Base-by-base conservation (phyloP, 371 early-diverging fungal species). In the Rhizopus arrhizus region DNA sequence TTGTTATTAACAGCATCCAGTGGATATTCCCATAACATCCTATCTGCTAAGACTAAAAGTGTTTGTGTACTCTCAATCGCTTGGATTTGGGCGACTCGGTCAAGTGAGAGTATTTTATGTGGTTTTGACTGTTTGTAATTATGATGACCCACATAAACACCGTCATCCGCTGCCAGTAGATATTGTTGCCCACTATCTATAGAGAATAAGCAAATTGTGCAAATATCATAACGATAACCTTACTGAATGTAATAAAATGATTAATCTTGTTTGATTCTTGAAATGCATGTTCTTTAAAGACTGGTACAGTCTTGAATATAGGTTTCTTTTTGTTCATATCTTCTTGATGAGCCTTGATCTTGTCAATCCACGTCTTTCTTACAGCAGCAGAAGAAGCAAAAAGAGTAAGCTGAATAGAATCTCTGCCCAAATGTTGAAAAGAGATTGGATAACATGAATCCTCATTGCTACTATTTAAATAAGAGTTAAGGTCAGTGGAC, bases 281-380 rank as follows among this genome's bases (percentile, higher is more conserved):
- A 33, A 74, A 74, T 8, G 55, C 47, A 32, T 66, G 56, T 15
- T 64, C 58, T 43, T 43, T 52, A 11, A 79, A 56, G 15, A 68
- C 69, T 6, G 75, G 60, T 41, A 74, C 57, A 42, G 90, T 63
- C 56, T 89, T 89, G 75, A 92, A 84, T 48, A 85, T 73, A 56
- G 81, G 73, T 56, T 73, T 61, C 46, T 80, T 78, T 36, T 78
- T 79, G 43, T 71, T 81, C 41, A 89, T 66, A 3, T 73, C 68
- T 45, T 80, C 80, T 54, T 86, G 84, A 68, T 91, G 91, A 53
- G 85, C 82, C 55, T 84, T 79, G 49, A 95, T 90, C 59, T 88
- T 86, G 45, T 93, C 91, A 36, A 89, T 64, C 95, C 95, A 95
- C 43, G 91, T 83, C 58, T 85, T 85, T 22, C 92, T 80, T 48